Base-by-base conservation (phyloP, 2,329 filamentous ascomycete species). In the Blastomyces gilchristii region DNA sequence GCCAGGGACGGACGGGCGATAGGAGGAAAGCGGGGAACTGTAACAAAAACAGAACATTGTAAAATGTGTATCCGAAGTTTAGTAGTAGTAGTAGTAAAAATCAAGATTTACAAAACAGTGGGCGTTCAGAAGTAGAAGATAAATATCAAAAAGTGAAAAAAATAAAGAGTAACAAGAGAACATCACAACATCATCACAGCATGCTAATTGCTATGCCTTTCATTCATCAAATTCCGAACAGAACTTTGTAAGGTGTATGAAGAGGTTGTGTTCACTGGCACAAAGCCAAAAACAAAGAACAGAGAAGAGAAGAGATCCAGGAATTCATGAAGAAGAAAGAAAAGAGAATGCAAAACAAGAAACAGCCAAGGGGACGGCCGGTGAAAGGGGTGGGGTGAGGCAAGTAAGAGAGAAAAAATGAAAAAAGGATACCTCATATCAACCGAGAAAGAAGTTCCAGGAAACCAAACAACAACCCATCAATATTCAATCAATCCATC, bases 1-100 rank as follows among this genome's bases (percentile, higher is more conserved):
- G 69, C 68, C 67, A 63, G 57, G 12, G 71, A 70, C 69, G 68
- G 74, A 8, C 12, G 67, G 77, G 68, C 74, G 8, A 37, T 16
- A 37, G 72, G 72, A 70, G 67, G 68, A 66, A 64, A 66, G 65
- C 64, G 63, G 67, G 59, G 62, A 45, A 65, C 64, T 67, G 43
- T 7, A 50, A 25, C n/a, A 50, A 50, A 14, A 14, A 50, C 12
- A 11, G 22, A 50, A 37, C 53, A 57, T 28, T 52, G n/a, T 22
- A 31, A 8, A 52, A 31, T 31, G 25, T 52, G 49, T 25, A 49
- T 22, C 12, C 25, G 47, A 9, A 49, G n/a, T 52, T 52, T 52
- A 2, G 28, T 31, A 31, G 22, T 4, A 28, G 49, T 25, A 14
- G 12, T 47, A 47, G 43, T 18, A 47, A 47, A 39, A 31, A 31